Percentiles rank a stretch among this genome's conserved stretches.
These are phyloP conservation scores for Colletotrichum siamense DNA, from an alignment of 2,329 filamentous ascomycete species.

Conservation along the genomic window DNA sequence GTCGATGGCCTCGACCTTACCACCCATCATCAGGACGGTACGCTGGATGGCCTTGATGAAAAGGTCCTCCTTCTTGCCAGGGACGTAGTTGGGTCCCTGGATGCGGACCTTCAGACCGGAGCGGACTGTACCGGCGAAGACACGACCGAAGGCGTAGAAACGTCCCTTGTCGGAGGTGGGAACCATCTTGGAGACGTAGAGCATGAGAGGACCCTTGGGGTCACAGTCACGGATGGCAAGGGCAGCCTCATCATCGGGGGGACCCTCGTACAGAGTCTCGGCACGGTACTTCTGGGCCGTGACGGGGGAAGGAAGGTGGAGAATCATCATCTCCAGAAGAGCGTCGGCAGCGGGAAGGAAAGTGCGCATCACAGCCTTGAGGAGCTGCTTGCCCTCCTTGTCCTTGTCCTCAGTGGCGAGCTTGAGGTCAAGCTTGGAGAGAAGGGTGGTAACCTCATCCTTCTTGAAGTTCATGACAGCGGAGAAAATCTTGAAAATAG, in stretches of 20 bases:
- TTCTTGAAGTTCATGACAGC: conserved; percentile 99
- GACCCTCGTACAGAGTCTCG: conserved; percentile 99
- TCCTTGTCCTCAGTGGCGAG: conserved; percentile 85
- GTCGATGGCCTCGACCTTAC: conserved; percentile 98
- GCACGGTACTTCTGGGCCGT: conserved; percentile 97
- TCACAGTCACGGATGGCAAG: conserved; percentile 99
- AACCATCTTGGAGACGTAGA: conserved; percentile 99
- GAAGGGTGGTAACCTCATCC: conserved; percentile 82
- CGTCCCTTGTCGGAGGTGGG: conserved; percentile 99
- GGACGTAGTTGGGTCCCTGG: conserved; percentile 98
- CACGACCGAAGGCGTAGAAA: conserved; percentile 99
- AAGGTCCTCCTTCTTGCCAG: conserved; percentile 98
- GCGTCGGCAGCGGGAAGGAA: conserved; percentile 98
- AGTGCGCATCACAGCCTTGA: conserved; percentile 98
- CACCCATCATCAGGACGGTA: conserved; percentile 99
- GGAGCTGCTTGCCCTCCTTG: conserved; percentile 95
- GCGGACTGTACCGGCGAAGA: conserved; percentile 97
- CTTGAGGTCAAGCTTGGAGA: conserved; percentile 96
- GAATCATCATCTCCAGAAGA: conserved; percentile 99
- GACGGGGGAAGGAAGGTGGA: conserved; percentile 95
- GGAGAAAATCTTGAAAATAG: conserved; percentile 99
- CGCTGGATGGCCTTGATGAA: conserved; percentile 99
- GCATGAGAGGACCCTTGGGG: conserved; percentile 97
- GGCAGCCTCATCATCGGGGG: conserved; percentile 87
- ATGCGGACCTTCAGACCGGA: conserved; percentile 99